Percentiles rank a stretch among this genome's conserved stretches.
phyloP scores from a whole-genome alignment of 1,284 basidiomycete species.

The Caloboletus inedulis region DNA sequence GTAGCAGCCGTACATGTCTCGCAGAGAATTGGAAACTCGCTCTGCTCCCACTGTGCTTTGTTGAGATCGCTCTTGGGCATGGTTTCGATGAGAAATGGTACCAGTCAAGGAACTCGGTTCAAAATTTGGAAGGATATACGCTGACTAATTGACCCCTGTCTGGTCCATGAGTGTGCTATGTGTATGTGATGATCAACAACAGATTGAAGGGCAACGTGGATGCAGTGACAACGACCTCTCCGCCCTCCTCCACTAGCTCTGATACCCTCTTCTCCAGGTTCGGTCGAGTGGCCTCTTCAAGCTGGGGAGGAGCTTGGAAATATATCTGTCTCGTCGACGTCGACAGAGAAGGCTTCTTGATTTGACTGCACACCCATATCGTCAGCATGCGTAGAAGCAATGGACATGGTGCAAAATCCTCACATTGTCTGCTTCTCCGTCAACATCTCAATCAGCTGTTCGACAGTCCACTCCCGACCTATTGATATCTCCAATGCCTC shows the following conservation, averaged over 20 bases:
- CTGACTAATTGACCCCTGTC: slow-evolving; percentile 27
- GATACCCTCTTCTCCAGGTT: slow-evolving; percentile 85
- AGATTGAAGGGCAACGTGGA: slow-evolving; percentile 85
- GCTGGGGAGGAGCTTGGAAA: slow-evolving; percentile 87
- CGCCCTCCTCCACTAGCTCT: slow-evolving; percentile 75
- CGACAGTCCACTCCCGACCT: slow-evolving; percentile 71
- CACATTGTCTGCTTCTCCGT: slow-evolving; percentile 86
- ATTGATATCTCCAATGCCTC: slow-evolving; percentile 75
- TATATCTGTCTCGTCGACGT: slow-evolving; percentile 73
- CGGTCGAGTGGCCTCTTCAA: slow-evolving; percentile 82
- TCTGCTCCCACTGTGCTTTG: slow-evolving; percentile 89
- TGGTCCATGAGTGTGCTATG: slow-evolving; percentile 28
- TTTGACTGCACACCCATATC: slow-evolving; percentile 61
- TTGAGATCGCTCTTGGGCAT: slow-evolving; percentile 84
- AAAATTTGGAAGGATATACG: slow-evolving; percentile 14
- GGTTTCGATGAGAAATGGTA: slow-evolving; percentile 11
- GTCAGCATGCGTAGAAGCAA: slow-evolving; percentile 10
- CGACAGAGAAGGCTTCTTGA: slow-evolving; percentile 88
- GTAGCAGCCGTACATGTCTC: slow-evolving; percentile 72
- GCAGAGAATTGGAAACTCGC: slow-evolving; percentile 87
- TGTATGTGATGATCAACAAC: slow-evolving; percentile 65
- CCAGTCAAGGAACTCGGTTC: not conserved
- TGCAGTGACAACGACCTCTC: slow-evolving; percentile 86
- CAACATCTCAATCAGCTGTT: slow-evolving; percentile 82
- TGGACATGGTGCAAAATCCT: slow-evolving; percentile 31